Base-by-base conservation (phyloP, 768 basidiomycete genomes). In the Ramaria sp. region DNA sequence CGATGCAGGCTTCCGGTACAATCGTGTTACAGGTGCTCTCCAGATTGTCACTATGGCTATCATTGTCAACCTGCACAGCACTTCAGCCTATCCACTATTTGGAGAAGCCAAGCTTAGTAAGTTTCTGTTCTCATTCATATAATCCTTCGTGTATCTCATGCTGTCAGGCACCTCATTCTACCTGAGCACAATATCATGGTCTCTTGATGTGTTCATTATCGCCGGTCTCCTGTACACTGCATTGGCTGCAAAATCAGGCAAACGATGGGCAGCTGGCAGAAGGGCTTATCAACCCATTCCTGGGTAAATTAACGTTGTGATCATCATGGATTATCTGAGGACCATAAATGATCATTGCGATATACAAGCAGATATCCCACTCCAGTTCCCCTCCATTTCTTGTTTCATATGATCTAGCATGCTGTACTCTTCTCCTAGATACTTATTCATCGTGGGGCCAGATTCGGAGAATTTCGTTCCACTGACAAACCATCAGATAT, bases 391-490 rank as follows among this genome's bases (percentile, higher is more conserved):
- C 17, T 17, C 6, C 10, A 22, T 51, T 20, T 10, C 19, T 39
- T 12, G 27, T 5, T 27, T 27, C 27, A 27, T 37, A 15, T n/a
- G 22, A 20, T 17, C 15, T 39, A n/a, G 15, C 52, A 27, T 24
- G 19, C 20, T 51, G 42, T 55, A 47, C 4, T 75, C 73, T 27
- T 83, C 83, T 13, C 78, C 77, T 0, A 87, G 87, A 64, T 88
- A 92, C 15, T 57, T 20, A 57, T 57, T 49, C 55, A n/a, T 57
- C 55, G n/a, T 50, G 55, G 4, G 55, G 47, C 55, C 55, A 91
- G 54, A 89, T 69, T 48, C 88, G 74, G 47, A 92, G 69, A 4
- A 84, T 89, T 70, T 92, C 90, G 62, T 90, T 90, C 90, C 91
- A 92, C 45, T 48, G 48, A 17, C 11, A 41, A 15, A 15, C 34